Base-by-base conservation (phyloP, 768 basidiomycete species). In the Collybia nuda region DNA sequence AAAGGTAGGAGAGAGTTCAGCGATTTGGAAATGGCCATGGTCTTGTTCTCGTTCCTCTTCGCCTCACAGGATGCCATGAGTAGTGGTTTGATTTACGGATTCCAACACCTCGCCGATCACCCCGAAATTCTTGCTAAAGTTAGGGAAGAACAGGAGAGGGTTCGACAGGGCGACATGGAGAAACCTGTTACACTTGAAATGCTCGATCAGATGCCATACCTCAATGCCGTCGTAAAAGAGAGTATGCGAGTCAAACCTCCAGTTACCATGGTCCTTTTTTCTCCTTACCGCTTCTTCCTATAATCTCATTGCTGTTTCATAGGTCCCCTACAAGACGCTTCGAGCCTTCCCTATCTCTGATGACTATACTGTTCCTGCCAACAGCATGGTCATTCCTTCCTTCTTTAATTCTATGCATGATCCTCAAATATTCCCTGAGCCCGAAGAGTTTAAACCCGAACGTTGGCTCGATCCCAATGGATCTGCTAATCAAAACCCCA, bases 11-110 rank as follows among this genome's bases (percentile, higher is more conserved):
- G 75, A 54, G 91, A 98, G 54, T 98, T 94, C 72, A 89, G 85
- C 57, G 89, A 98, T 67, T 78, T 80, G 58, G 96, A 99, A 71
- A 98, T 98, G 84, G 93, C 91, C 23, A 90, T 97, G 86, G 95
- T 97, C 62, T 71, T 99, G 36, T 86, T 99, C 64, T 93, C 91
- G 9, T 98, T 98, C 85, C 74, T 99, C 47, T 98, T 98, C 62
- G 97, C 93, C 2, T 89, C 86, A 21, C 93, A 97, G 74, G 97
- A 99, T 65, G 97, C 97, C 42, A 98, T 99, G 97, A 92, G 91
- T 66, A 93, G 90, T 53, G 95, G 94, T 44, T 74, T 98, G 60
- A 93, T 97, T 62, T 98, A 92, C 67, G 88, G 85, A 35, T 97
- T 98, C 84, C 97, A 99, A 71, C 92, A 95, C 68, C 78, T 97